A percentile compares a stretch with the other conserved stretches of the same genome.
Conservation (phyloP, 371 early-diverging fungal genomes). For the Mortierella sp. region DNA sequence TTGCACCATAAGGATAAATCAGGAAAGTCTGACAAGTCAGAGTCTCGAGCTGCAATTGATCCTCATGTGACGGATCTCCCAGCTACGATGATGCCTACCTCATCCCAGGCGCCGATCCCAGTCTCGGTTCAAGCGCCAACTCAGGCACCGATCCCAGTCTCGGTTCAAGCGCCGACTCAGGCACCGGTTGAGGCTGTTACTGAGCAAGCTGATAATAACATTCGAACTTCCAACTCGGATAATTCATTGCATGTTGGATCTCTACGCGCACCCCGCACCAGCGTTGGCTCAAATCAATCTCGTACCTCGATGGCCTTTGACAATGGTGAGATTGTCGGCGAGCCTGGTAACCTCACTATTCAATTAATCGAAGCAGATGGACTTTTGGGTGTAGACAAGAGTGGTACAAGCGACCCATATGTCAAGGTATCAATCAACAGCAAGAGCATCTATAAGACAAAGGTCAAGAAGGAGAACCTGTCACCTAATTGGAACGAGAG, state of each 20-base stretch:
- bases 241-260: constrained; percentile 22
- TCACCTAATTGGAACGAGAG: constrained; percentile 77
- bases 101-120: too few species aligned
- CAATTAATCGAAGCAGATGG: constrained; percentile 67
- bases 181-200: background rate
- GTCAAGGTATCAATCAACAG: constrained; percentile 62
- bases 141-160: background rate
- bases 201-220: background rate
- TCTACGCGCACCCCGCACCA: constrained; percentile 28
- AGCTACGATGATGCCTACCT: constrained; percentile 9
- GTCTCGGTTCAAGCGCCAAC: background rate
- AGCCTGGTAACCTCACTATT: constrained; percentile 58
- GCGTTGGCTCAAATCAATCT: constrained; percentile 32
- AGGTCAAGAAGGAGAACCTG: constrained; percentile 75
- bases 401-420: constrained; percentile 70
- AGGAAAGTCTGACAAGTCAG: constrained; percentile 14
- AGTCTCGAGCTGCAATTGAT: constrained; percentile 24
- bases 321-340: constrained; percentile 29
- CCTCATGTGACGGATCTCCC: constrained; percentile 14
- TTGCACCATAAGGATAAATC: constrained; percentile 52
- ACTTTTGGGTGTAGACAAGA: constrained; percentile 64
- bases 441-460: constrained; percentile 74
- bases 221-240: constrained; percentile 25
- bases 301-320: constrained; percentile 39
- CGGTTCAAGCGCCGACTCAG: background rate